Evolutionary conservation across 2,329 filamentous ascomycete species (phyloP).

Genomic region (Aspergillus ochraceoroseus): DNA sequence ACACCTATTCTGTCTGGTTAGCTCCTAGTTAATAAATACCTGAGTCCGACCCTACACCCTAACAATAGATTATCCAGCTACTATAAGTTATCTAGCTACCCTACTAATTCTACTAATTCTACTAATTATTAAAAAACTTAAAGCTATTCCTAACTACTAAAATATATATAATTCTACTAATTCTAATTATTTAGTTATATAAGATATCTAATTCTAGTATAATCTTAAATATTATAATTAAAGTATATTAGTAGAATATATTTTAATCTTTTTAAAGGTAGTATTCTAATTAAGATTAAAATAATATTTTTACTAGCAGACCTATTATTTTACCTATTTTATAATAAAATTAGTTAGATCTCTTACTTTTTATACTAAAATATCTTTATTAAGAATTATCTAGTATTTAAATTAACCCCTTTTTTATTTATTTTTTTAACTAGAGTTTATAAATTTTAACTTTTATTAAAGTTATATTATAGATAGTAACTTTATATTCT

Average conservation of each 20-base stretch:
- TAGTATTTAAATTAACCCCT: neutral
- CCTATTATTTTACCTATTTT: no score
- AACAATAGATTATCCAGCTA: no score
- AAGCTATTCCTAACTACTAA: conserved; percentile 1
- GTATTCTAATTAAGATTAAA: no score
- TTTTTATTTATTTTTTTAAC: conserved; percentile 2
- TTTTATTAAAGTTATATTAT: neutral
- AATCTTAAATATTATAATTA: neutral
- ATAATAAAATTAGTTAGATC: no score
- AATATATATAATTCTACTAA: neutral
- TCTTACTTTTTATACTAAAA: no score
- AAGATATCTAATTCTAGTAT: conserved; percentile 1
- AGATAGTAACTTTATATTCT: neutral
- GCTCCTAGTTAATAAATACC: no score
- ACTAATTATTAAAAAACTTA: neutral
- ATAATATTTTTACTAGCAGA: no score
- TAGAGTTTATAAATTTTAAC: conserved; percentile 3
- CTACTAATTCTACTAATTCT: neutral
- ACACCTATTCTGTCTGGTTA: no score
- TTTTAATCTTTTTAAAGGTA: no score
- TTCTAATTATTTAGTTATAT: neutral
- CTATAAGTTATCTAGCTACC: neutral
- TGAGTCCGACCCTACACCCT: no score
- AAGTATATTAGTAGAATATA: neutral
- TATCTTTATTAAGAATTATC: no score